Evolutionary conservation across 352 stramenopile genomes (phyloP).

Genomic region (Phytophthora quininea): DNA sequence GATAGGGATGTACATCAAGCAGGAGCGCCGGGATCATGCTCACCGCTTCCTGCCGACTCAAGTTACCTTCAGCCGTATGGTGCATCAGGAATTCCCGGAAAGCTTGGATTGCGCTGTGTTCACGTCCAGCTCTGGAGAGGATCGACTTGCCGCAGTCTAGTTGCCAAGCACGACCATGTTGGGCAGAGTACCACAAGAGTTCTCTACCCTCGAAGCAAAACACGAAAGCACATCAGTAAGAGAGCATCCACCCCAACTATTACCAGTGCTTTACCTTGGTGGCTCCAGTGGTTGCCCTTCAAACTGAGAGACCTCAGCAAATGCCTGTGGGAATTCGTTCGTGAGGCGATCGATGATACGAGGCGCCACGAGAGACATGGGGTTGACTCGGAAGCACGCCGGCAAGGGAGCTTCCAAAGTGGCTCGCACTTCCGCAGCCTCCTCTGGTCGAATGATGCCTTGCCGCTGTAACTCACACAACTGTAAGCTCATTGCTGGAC

Average conservation of each 20-base stretch:
- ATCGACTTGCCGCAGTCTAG: slow-evolving; percentile 71
- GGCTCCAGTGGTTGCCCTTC: slow-evolving; percentile 41
- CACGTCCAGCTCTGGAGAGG: slow-evolving; percentile 61
- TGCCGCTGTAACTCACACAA: slow-evolving; percentile 41
- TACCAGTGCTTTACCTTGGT: slow-evolving; percentile 29
- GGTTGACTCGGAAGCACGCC: slow-evolving; percentile 77
- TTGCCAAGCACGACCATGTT: slow-evolving; percentile 68
- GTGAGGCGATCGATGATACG: slow-evolving; percentile 56
- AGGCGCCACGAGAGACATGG: slow-evolving; percentile 26
- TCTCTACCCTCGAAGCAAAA: slow-evolving; percentile 30
- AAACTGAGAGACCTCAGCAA: slow-evolving; percentile 32
- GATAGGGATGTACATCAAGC: slow-evolving; percentile 90
- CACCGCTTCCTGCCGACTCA: slow-evolving; percentile 97
- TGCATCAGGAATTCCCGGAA: slow-evolving; percentile 94
- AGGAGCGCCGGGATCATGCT: slow-evolving; percentile 98
- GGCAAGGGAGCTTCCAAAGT: slow-evolving; percentile 65
- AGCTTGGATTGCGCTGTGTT: slow-evolving; percentile 66
- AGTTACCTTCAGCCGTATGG: slow-evolving; percentile 88
- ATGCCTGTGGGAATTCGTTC: slow-evolving; percentile 52
- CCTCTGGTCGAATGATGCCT: slow-evolving; percentile 56
- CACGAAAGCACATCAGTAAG: neutral
- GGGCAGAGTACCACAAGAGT: slow-evolving; percentile 67
- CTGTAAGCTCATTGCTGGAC: slow-evolving; percentile 1
- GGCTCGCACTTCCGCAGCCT: slow-evolving; percentile 47
- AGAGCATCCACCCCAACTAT: neutral